Evolutionary conservation across 495 filamentous ascomycete species (phyloP), one percentile per base, ranked within the genome.

Genomic region (Ascobolus immersus): DNA sequence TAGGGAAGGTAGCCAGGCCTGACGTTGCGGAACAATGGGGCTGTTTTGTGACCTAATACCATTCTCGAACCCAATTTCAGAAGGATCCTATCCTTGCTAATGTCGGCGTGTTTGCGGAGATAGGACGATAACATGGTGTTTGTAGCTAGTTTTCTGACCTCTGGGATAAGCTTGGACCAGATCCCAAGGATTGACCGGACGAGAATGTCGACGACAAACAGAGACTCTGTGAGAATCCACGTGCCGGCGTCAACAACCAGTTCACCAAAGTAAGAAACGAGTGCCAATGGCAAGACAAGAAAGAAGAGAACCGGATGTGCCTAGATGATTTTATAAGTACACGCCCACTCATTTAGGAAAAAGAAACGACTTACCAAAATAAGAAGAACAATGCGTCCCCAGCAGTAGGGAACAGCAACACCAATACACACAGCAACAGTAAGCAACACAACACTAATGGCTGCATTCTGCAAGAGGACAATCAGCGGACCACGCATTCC

Each of bases 401-500:
- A 69, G 19, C 89, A 68, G 51, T 94, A 99, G 0, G 86, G 86
- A 28, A 93, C 57, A 55, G 86, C 91, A 28, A 94, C 68, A 6
- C 78, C 80, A 36, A 73, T 47, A 15, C 73, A 72, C 15, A 94
- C 70, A 7, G 84, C 90, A 23, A 76, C 64, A 5, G 77, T 76
- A 10, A 99, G 75, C 14, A 99, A 62, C 36, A 92, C 69, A 18
- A 77, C 75, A 44, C 81, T 82, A 51, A 99, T 94, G 24, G 91
- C 73, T 22, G 71, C 81, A 41, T 94, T 94, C 47, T 94, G 86
- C 40, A 93, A 65, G 5, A 99, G 60, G 14, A 78, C 79, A 22
- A 73, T 71, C 3, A 94, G 57, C 1, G 89, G 89, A 0, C 86
- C 86, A 43, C 90, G 77, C 75, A 99, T 86, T 31, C 86, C 86